Percentiles rank a stretch among this genome's conserved stretches.
These are phyloP conservation scores for Carex kokanica DNA, from an alignment of 176 grass and related monocot species.

Conservation along the genomic window DNA sequence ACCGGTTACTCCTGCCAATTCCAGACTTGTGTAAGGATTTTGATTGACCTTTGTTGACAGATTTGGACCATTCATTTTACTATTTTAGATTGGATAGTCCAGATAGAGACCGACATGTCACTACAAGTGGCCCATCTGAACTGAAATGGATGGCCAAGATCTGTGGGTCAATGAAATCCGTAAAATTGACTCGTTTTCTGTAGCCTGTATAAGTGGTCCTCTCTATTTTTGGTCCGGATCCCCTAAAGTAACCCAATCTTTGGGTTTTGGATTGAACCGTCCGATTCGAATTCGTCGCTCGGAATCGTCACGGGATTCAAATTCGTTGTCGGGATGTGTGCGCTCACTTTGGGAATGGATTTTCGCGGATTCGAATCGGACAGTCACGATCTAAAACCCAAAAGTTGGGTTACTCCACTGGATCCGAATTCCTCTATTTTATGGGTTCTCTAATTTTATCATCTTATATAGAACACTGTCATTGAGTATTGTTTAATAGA, in stretches of 20 bases:
- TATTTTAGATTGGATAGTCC: neutral
- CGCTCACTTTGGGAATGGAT: too few species aligned
- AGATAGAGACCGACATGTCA: neutral
- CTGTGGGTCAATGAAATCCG: neutral
- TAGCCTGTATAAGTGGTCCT: neutral
- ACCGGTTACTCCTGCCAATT: neutral
- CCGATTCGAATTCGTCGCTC: too few species aligned
- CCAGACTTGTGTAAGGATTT: neutral
- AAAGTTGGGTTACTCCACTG: too few species aligned
- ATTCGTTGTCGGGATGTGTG: too few species aligned
- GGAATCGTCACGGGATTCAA: too few species aligned
- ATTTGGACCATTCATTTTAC: neutral
- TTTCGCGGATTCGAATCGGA: too few species aligned
- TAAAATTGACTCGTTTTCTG: neutral
- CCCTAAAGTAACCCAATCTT: too few species aligned
- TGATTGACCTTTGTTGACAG: neutral
- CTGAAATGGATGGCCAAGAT: neutral
- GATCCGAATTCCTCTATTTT: too few species aligned
- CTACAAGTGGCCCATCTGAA: neutral
- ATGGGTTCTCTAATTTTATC: neutral
- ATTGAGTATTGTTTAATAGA: neutral
- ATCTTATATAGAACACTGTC: neutral
- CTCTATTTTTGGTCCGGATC: too few species aligned
- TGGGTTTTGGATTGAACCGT: too few species aligned
- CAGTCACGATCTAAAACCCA: too few species aligned